Evolutionary conservation across 306 rosid species (phyloP).

Genomic region (Prunus fruticosa): DNA sequence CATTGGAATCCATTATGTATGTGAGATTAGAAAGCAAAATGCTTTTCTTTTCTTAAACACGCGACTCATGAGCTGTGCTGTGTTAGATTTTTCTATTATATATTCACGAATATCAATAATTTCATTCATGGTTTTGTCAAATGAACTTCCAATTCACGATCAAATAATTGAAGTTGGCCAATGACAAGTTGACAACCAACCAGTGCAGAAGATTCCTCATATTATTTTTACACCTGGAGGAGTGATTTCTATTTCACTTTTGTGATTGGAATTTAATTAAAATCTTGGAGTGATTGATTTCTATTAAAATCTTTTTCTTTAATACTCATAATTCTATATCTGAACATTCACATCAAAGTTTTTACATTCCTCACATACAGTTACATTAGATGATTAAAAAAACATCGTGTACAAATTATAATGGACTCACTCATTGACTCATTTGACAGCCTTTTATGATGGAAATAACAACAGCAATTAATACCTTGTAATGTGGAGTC

Average conservation of each 20-base stretch:
- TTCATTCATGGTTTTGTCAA: too few relatives aligned
- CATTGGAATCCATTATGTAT: too few relatives aligned
- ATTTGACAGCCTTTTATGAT: not conserved
- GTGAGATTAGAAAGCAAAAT: too few relatives aligned
- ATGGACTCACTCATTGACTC: slow-evolving; percentile 7
- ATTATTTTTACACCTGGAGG: too few relatives aligned
- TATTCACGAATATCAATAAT: not conserved
- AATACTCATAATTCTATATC: not conserved
- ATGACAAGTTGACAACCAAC: too few relatives aligned
- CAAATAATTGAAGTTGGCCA: not conserved
- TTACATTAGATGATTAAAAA: slow-evolving; percentile 38
- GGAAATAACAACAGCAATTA: slow-evolving; percentile 13
- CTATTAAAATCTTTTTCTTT: not conserved
- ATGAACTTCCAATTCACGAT: not conserved
- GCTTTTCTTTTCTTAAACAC: too few relatives aligned
- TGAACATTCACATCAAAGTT: slow-evolving; percentile 8
- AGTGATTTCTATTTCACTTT: too few relatives aligned
- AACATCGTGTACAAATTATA: slow-evolving; percentile 37
- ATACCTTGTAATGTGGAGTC: slow-evolving; percentile 38
- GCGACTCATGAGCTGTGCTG: too few relatives aligned
- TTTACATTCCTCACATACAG: slow-evolving; percentile 24
- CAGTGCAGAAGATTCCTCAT: too few relatives aligned
- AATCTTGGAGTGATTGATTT: too few relatives aligned
- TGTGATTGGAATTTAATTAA: too few relatives aligned
- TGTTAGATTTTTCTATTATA: too few relatives aligned